Evolutionary conservation across 2,329 filamentous ascomycete species (phyloP).

Genomic region (Thermomyces lanuginosus): DNA sequence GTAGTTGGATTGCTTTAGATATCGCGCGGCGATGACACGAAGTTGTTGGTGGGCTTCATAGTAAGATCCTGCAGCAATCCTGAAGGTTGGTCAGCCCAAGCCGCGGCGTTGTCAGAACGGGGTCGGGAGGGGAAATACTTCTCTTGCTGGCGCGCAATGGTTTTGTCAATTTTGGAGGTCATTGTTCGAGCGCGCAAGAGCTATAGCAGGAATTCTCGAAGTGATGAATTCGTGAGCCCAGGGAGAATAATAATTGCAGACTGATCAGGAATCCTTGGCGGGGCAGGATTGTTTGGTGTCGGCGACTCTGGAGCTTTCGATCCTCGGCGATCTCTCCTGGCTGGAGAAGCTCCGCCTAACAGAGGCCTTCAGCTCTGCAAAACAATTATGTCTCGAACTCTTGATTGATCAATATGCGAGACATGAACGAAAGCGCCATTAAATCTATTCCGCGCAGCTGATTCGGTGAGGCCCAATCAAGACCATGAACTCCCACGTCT

Average conservation of each 20-base stretch:
- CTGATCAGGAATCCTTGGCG: conserved; percentile 2
- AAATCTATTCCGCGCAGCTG: too few relatives aligned
- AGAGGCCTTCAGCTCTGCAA: neutral
- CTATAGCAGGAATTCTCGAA: neutral
- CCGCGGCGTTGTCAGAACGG: conserved; percentile 6
- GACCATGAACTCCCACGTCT: conserved; percentile 27
- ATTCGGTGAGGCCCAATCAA: too few relatives aligned
- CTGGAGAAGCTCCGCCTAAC: neutral
- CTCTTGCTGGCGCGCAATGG: conserved; percentile 59
- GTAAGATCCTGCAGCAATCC: conserved; percentile 79
- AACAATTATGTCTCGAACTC: too few relatives aligned
- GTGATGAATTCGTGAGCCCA: neutral
- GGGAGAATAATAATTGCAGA: neutral
- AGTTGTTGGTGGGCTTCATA: conserved; percentile 99
- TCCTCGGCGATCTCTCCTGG: neutral
- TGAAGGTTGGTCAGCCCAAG: conserved; percentile 19
- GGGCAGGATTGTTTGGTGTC: conserved; percentile 1
- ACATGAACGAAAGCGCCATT: too few relatives aligned
- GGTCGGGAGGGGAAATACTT: conserved; percentile 33
- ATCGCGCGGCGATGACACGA: conserved; percentile 82
- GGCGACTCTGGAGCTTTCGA: neutral
- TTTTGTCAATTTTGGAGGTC: conserved; percentile 46
- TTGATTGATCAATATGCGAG: too few relatives aligned
- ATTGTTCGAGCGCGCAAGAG: conserved; percentile 11
- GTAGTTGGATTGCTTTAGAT: conserved; percentile 79